Base-by-base conservation (phyloP, 2,329 filamentous ascomycete species). In the Emmonsiellopsis sp. region DNA sequence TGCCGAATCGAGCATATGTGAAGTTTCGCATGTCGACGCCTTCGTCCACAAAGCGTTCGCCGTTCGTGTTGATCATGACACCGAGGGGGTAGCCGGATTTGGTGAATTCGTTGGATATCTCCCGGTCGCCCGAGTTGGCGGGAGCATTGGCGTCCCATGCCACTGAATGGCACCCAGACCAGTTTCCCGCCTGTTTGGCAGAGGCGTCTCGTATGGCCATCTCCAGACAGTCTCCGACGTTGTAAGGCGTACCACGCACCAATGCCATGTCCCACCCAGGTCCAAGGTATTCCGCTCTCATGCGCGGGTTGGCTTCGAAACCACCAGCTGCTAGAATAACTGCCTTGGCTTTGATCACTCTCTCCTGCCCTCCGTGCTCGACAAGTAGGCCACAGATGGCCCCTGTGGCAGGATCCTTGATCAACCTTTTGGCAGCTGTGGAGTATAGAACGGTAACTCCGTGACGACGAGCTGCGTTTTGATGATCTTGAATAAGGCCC, bases 1-100 rank as follows among this genome's bases (percentile, higher is more conserved):
- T 69, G 0, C 84, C 83, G 59, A 86, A 84, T 59, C 79, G 79
- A 30, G 83, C 84, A 59, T 86, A 86, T 0, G 83, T 86, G 61
- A 80, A 85, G 62, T 86, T 86, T 2, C 83, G 72, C 58, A 85
- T 64, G 58, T 86, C 83, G 7, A 79, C 60, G 0, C 83, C 84
- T 61, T 87, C 84, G 59, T 86, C 83, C 0, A 86, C 81, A 60
- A 86, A 86, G 1, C 84, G 72, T 42, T 76, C 62, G 0, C 83
- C 84, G 0, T 76, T 61, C 0, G 66, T 64, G 59, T 87, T 86
- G 13, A 86, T 54, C 78, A 85, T 86, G 10, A 86, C 58, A 0
- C 83, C 84, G 0, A 86, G 70, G 0, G 84, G 83, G 58, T 86
- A 86, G 1, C 83, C 84, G 0, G 79, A 84, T 62, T 87, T 87